Evolutionary conservation across 1,284 basidiomycete species (phyloP).

Genomic region (Sanghuangporus baumii): DNA sequence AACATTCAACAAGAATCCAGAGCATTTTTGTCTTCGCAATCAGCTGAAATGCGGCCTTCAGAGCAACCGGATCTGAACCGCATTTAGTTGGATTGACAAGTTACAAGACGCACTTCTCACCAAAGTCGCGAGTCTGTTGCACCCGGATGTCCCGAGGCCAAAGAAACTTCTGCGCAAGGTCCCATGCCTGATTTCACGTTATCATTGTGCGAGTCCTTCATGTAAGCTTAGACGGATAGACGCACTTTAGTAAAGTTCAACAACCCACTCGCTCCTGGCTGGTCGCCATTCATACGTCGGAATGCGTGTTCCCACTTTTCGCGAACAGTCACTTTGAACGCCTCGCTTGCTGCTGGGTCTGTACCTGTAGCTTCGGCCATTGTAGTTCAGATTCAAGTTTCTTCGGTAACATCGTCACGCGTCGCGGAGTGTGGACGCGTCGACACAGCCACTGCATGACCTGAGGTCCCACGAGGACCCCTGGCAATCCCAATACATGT

Average conservation of each 20-base stretch:
- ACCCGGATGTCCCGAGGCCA: constrained; percentile 49
- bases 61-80: constrained; percentile 1
- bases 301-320: constrained; percentile 60
- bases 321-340: constrained; percentile 9
- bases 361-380: background rate
- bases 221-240: constrained; percentile 7
- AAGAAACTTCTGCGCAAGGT: constrained; percentile 47
- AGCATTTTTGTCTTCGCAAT: constrained; percentile 16
- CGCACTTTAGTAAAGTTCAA: constrained; percentile 58
- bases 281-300: constrained; percentile 51
- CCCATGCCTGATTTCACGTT: constrained; percentile 51
- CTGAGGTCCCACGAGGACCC: too few species aligned
- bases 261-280: constrained; percentile 62
- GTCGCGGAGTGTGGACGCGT: background rate
- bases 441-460: too few species aligned
- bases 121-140: constrained; percentile 29
- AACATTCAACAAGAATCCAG: constrained; percentile 16
- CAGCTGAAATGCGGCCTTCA: constrained; percentile 14
- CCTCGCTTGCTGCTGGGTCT: background rate
- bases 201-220: background rate
- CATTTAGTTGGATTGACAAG: background rate
- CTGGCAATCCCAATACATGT: too few species aligned
- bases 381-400: background rate
- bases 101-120: constrained; percentile 24
- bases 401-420: background rate